Base-by-base conservation (phyloP, 352 stramenopile genomes). In the Pythium inflatum region DNA sequence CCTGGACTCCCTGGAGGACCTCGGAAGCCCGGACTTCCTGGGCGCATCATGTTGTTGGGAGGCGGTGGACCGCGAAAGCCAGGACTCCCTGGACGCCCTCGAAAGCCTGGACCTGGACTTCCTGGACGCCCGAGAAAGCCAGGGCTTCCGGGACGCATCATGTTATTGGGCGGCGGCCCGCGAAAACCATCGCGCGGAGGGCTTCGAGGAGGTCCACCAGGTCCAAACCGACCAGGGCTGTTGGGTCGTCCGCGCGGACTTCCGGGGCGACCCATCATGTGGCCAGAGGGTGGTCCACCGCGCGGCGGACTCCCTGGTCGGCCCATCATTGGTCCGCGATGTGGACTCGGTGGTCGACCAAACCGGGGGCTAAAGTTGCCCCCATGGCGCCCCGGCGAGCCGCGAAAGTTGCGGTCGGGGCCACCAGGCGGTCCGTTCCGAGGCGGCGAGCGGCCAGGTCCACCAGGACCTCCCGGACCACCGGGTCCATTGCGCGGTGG, bases 401-500 rank as follows among this genome's bases (percentile, higher is more conserved):
- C 51, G 53, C 60, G 68, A 38, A 63, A 63, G 46, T 69, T 62
- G 11, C 60, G 49, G 60, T 68, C 60, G 18, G 60, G 60, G 24
- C 48, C 48, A 7, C 62, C 51, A 14, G 50, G 51, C 14, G 40
- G 50, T 25, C 50, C 62, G 33, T 63, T 53, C 3, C 56, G 56
- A 14, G 40, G 31, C 20, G 65, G 46, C n/a, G 55, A 62, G 0
- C 51, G 51, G 56, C 27, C 33, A 13, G 46, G 59, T 27, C 57
- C 40, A 18, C 27, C 57, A 14, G 61, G 49, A 7, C 61, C 49
- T 7, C 48, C 31, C 7, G 49, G 33, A 8, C 58, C 48, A 22
- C 45, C n/a, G 33, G 67, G 67, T 8, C 62, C 59, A 28, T 51
- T 27, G n/a, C 45, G 46, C 45, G 16, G 46, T 13, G 60, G 61